Percentiles rank a stretch among this genome's conserved stretches.
Evolutionary conservation across 2,329 filamentous ascomycete genomes (phyloP).

Genomic region (Colletotrichum cordylinicola): DNA sequence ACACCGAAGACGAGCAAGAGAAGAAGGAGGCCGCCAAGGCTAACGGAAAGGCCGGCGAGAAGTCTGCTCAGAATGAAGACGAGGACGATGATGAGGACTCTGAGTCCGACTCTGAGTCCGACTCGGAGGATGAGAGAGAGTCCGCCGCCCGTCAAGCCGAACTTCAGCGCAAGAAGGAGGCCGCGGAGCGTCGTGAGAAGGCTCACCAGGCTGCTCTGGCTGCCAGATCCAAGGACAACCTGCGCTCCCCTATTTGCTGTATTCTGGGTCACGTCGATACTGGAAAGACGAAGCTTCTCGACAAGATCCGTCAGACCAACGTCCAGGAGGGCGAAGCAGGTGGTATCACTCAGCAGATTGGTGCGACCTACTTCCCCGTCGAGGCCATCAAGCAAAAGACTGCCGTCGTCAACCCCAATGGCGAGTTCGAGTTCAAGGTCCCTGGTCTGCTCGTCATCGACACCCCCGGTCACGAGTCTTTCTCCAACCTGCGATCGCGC

Average conservation of each 20-base stretch:
- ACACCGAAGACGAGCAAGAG: slow-evolving; percentile 73
- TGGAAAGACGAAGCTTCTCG: slow-evolving; percentile 98
- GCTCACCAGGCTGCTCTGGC: slow-evolving; percentile 91
- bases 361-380: slow-evolving; percentile 98
- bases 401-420: slow-evolving; percentile 88
- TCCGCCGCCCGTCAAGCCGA: slow-evolving; percentile 77
- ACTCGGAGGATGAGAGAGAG: slow-evolving; percentile 70
- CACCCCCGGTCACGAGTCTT: slow-evolving; percentile 99
- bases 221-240: slow-evolving; percentile 89
- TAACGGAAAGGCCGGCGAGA: slow-evolving; percentile 28
- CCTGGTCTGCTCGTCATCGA: slow-evolving; percentile 96
- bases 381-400: slow-evolving; percentile 94
- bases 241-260: slow-evolving; percentile 98
- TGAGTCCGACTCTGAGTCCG: slow-evolving; percentile 58
- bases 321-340: slow-evolving; percentile 99
- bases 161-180: slow-evolving; percentile 83
- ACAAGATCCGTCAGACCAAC: slow-evolving; percentile 98
- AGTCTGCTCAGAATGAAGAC: slow-evolving; percentile 39
- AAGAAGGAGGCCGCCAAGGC: slow-evolving; percentile 38
- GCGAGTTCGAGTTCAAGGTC: slow-evolving; percentile 94
- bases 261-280: slow-evolving; percentile 99
- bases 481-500: slow-evolving; percentile 95
- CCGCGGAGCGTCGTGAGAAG: slow-evolving; percentile 85
- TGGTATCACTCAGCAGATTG: slow-evolving; percentile 99
- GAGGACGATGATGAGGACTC: slow-evolving; percentile 56